Evolutionary conservation across 1,284 basidiomycete species (phyloP).

Genomic region (Trametes versicolor): DNA sequence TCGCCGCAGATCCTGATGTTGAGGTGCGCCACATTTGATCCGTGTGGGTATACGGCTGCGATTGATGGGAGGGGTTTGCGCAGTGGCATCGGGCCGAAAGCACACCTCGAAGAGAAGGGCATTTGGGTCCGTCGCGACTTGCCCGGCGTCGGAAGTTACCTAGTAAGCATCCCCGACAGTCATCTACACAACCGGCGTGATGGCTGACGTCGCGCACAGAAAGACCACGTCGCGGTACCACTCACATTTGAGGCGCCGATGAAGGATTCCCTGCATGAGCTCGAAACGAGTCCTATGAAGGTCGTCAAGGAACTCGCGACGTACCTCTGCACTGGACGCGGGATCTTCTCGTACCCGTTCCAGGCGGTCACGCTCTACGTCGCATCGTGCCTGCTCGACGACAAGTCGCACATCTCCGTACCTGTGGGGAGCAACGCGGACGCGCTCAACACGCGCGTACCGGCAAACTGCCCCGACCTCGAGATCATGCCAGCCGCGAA

Average conservation of each 20-base stretch:
- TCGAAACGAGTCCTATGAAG: slow-evolving; percentile 29
- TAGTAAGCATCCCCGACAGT: slow-evolving; percentile 27
- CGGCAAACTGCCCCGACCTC: slow-evolving; percentile 46
- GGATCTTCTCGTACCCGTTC: slow-evolving; percentile 44
- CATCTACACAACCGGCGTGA: background rate
- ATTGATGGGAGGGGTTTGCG: background rate
- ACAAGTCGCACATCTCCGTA: background rate
- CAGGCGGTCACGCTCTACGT: slow-evolving; percentile 43
- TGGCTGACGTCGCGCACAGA: slow-evolving; percentile 30
- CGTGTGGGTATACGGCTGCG: background rate
- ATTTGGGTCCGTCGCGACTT: slow-evolving; percentile 43
- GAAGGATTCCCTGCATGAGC: slow-evolving; percentile 38
- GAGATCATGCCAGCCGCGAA: slow-evolving; percentile 47
- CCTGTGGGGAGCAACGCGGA: slow-evolving; percentile 15
- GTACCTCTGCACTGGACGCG: slow-evolving; percentile 44
- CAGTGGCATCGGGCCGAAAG: slow-evolving; percentile 43
- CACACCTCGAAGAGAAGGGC: slow-evolving; percentile 41
- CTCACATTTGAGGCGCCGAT: slow-evolving; percentile 43
- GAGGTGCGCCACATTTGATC: slow-evolving; percentile 37
- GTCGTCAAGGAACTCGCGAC: slow-evolving; percentile 41
- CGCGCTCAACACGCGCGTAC: slow-evolving; percentile 33
- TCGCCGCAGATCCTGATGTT: slow-evolving; percentile 47
- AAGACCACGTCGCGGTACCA: slow-evolving; percentile 46
- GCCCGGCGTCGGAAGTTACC: slow-evolving; percentile 45
- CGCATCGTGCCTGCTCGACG: slow-evolving; percentile 39